Base-by-base conservation (phyloP, 345 rosid species). In the Citrus trifoliata region DNA sequence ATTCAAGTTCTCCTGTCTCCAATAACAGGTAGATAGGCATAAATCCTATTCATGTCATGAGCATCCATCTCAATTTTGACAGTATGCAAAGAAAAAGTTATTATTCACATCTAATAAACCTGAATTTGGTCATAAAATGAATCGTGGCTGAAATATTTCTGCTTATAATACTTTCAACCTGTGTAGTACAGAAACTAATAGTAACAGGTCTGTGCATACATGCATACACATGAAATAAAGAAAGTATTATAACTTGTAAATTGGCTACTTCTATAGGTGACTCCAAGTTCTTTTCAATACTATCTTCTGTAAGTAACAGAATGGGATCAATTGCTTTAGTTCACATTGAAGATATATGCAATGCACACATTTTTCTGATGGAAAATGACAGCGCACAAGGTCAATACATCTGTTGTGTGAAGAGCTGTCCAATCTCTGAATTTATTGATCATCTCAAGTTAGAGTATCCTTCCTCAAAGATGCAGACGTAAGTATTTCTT, bases 271-370 rank as follows among this genome's bases (percentile, higher is more conserved):
- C 24, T 74, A 14, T 75, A 95, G 98, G 95, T 25, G 91, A 93
- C 56, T 30, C 83, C 3, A 82, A 82, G 82, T 79, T 87, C 71
- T 89, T 81, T 71, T 82, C 61, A 27, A 95, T 93, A 84, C 70
- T 92, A 30, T 89, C 93, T 35, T 88, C 94, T 19, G 98, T 92
- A 71, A 87, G 80, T 75, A 78, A 82, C 27, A 88, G 97, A 82
- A 92, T 93, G 93, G 95, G 98, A 40, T 90, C 98, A 16, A 78
- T 93, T 67, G 89, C 92, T 42, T 83, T 93, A 22, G 95, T 90
- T 62, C 98, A 95, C 79, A 87, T 89, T 58, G 93, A 92, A 73
- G 98, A 93, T 80, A 84, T 91, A 74, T 92, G 98, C 86, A 79
- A 73, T 12, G 95, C 90, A 7, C 98, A 92, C 77, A 37, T 92